Conservation (phyloP, 2,329 filamentous ascomycete species). For the Lachnellula arida region DNA sequence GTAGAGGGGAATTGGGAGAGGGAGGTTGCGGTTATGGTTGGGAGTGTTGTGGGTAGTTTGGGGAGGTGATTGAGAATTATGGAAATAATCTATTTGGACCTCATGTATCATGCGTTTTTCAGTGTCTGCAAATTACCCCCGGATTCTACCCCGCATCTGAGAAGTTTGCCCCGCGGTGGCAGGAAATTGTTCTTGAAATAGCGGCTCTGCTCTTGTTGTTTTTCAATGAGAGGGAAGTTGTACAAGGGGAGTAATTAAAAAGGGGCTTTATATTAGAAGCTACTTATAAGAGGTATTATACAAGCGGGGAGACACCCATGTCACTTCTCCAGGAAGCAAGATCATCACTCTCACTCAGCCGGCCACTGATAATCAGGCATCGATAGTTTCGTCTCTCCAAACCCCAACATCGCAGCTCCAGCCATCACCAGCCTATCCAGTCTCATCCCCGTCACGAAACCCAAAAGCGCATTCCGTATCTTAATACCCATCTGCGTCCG, state of each 20-base stretch:
- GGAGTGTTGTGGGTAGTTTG: constrained; percentile 57
- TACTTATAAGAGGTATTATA: too few relatives aligned
- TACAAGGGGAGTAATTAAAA: too few relatives aligned
- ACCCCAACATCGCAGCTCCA: constrained; percentile 1
- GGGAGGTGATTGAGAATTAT: constrained; percentile 23
- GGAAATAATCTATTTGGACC: neutral
- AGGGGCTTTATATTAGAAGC: too few relatives aligned
- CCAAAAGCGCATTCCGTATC: constrained; percentile 11
- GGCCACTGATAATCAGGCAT: neutral
- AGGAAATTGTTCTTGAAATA: too few relatives aligned
- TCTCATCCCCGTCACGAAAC: constrained; percentile 7
- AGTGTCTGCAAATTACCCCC: too few relatives aligned
- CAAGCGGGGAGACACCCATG: too few relatives aligned
- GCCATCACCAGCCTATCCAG: constrained; percentile 7
- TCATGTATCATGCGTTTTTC: too few relatives aligned
- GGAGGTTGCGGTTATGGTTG: constrained; percentile 92
- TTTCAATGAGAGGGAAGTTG: too few relatives aligned
- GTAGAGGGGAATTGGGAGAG: constrained; percentile 66
- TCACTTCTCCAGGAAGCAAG: neutral
- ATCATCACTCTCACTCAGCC: neutral
- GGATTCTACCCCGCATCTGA: too few relatives aligned
- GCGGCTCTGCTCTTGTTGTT: too few relatives aligned
- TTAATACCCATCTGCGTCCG: constrained; percentile 9
- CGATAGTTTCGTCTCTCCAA: constrained; percentile 3
- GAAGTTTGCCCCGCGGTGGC: too few relatives aligned